Conservation (phyloP, 2,329 filamentous ascomycete genomes). For the Hypoxylon sp. region DNA sequence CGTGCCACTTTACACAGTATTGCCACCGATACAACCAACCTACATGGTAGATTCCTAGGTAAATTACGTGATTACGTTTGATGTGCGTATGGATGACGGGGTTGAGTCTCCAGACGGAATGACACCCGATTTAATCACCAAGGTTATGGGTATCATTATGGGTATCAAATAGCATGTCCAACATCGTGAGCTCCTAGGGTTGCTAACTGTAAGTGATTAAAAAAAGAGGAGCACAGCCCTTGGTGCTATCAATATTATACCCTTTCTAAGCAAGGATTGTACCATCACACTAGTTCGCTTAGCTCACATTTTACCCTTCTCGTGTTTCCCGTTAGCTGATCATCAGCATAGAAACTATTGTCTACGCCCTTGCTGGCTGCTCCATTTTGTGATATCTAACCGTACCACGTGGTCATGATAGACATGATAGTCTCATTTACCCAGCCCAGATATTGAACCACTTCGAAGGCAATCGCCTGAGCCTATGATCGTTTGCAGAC, state of each 20-base stretch:
- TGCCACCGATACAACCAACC: constrained; percentile 14
- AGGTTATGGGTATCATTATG: constrained; percentile 6
- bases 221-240: constrained; percentile 17
- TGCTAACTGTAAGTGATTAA: constrained; percentile 1
- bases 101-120: constrained; percentile 14
- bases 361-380: not conserved
- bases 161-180: constrained; percentile 6
- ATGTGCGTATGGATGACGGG: constrained; percentile 6
- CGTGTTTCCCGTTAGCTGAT: not conserved
- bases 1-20: constrained; percentile 6
- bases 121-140: constrained; percentile 8
- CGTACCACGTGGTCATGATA: constrained; percentile 16
- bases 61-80: constrained; percentile 17
- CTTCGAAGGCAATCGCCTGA: not conserved
- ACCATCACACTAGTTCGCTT: constrained; percentile 7
- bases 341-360: constrained; percentile 3
- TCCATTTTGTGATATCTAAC: constrained; percentile 3
- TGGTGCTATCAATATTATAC: constrained; percentile 18
- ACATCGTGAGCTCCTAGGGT: constrained; percentile 5
- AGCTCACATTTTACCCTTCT: not conserved
- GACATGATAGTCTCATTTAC: constrained; percentile 1
- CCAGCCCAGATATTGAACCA: not conserved
- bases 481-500: constrained; percentile 7
- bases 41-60: not conserved
- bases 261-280: constrained; percentile 17